Evolutionary conservation across 164 flowering plant genomes (phyloP).

Genomic region (Santalum album): DNA sequence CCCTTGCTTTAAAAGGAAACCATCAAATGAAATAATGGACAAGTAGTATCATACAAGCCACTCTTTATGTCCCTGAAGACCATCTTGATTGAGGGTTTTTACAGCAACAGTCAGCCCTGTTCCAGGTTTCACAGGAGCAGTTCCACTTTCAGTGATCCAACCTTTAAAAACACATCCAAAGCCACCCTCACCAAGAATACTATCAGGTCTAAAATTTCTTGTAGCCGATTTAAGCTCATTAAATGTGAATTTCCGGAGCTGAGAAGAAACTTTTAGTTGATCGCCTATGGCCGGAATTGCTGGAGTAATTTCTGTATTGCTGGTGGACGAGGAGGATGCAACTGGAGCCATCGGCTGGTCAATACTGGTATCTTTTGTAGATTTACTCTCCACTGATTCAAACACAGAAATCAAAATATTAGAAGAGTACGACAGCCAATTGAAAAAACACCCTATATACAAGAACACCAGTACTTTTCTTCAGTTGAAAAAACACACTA

Average conservation of each 20-base stretch:
- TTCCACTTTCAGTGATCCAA: conserved; percentile 34
- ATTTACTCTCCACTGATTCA: conserved; percentile 24
- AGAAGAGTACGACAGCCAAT: no score
- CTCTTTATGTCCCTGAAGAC: conserved; percentile 43
- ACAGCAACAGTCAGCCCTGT: conserved; percentile 37
- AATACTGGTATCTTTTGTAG: conserved; percentile 24
- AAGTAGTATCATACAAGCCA: conserved; percentile 29
- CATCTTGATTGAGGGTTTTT: conserved; percentile 41
- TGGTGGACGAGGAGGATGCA: conserved; percentile 30
- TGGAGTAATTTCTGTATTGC: conserved; percentile 28
- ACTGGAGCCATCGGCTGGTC: conserved; percentile 33
- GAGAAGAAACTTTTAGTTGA: conserved; percentile 35
- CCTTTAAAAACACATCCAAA: conserved; percentile 46
- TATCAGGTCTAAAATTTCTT: conserved; percentile 34
- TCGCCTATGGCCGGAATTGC: conserved; percentile 26
- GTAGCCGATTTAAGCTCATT: conserved; percentile 34
- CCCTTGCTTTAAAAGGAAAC: background rate
- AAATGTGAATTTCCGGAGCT: conserved; percentile 33
- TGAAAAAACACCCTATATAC: no score
- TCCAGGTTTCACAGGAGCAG: conserved; percentile 32
- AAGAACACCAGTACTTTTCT: no score
- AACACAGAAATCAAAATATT: conserved; percentile 1
- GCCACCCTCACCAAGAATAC: conserved; percentile 43
- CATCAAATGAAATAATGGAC: background rate
- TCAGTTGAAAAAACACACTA: no score